Conservation (phyloP, 352 stramenopile species). For the Pythium myriotylum region DNA sequence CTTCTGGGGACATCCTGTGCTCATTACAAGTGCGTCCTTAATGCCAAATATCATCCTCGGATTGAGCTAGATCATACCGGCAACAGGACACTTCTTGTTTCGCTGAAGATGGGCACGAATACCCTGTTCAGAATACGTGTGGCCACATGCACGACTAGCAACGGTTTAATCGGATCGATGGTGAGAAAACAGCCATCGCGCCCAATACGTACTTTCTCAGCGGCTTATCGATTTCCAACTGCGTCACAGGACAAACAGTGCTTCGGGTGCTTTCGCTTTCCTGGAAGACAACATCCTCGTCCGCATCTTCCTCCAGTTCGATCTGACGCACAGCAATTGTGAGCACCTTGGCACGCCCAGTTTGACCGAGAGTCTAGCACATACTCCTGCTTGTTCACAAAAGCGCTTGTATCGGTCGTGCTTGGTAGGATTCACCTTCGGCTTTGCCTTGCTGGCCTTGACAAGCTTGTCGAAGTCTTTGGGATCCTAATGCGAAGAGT, state of each 20-base stretch:
- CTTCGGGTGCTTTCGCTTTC: constrained; percentile 76
- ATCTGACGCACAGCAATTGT: constrained; percentile 46
- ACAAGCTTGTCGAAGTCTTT: constrained; percentile 68
- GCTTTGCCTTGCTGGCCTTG: constrained; percentile 47
- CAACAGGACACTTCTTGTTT: constrained; percentile 79
- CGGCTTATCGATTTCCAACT: constrained; percentile 79
- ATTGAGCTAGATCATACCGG: constrained; percentile 36
- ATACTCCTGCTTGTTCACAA: constrained; percentile 70
- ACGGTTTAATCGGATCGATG: not conserved
- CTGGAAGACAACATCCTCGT: constrained; percentile 83
- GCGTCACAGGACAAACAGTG: constrained; percentile 79
- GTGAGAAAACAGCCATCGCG: not conserved
- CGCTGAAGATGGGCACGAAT: constrained; percentile 73
- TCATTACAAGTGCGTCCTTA: not conserved
- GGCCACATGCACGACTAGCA: constrained; percentile 63
- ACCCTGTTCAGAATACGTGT: constrained; percentile 83
- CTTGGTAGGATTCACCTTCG: constrained; percentile 57
- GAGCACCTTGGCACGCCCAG: too few species aligned
- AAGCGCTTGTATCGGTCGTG: constrained; percentile 85
- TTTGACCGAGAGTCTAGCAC: too few species aligned
- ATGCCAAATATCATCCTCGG: too few species aligned
- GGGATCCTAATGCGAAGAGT: constrained; percentile 30
- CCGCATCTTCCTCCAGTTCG: constrained; percentile 62
- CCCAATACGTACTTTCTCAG: constrained; percentile 60
- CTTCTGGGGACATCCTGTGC: constrained; percentile 68